Evolutionary conservation across 169 alveolate species (phyloP), one percentile per base, ranked within the genome.

Genomic region (Condylostoma magnum): DNA sequence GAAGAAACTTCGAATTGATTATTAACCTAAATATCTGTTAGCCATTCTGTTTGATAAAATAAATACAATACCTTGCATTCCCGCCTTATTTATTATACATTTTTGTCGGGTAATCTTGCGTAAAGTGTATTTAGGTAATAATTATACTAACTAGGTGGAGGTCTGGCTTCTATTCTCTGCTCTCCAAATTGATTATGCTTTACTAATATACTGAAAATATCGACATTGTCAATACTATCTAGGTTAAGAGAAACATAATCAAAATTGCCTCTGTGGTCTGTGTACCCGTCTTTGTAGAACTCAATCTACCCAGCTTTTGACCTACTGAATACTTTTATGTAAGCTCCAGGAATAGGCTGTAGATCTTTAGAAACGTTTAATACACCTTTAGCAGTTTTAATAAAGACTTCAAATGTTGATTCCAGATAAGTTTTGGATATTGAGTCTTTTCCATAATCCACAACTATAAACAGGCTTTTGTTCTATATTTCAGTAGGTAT

Each of bases 231-330:
- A 36, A 89, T 69, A 47, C 71, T 69, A 53, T 77, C 83, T 12
- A 89, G 80, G 65, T 79, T 86, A 25, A 85, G 52, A n/a, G 83
- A 71, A 2, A 90, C 85, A 70, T 91, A 91, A 60, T 88, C 93
- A 67, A 91, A 91, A 69, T 86, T 84, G 25, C 96, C 96, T 78
- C 93, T 79, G 54, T 86, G 77, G 76, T 91, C 96, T 34, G 95
- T 91, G 69, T 86, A 91, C 4, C 96, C 96, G 76, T 91, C 96
- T 65, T 83, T 87, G 56, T 86, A 86, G 83, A 91, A 91, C 18
- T 68, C 72, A 6, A 69, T 77, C n/a, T 73, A 48, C 31, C 84
- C 86, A 47, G 50, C 73, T 58, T 70, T 69, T 33, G 76, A 56
- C 55, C 80, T 85, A n/a, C 76, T 57, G 60, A 80, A 91, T 12